Conservation (phyloP, 2,329 filamentous ascomycete species). For the Sordariomycetes sp. region DNA sequence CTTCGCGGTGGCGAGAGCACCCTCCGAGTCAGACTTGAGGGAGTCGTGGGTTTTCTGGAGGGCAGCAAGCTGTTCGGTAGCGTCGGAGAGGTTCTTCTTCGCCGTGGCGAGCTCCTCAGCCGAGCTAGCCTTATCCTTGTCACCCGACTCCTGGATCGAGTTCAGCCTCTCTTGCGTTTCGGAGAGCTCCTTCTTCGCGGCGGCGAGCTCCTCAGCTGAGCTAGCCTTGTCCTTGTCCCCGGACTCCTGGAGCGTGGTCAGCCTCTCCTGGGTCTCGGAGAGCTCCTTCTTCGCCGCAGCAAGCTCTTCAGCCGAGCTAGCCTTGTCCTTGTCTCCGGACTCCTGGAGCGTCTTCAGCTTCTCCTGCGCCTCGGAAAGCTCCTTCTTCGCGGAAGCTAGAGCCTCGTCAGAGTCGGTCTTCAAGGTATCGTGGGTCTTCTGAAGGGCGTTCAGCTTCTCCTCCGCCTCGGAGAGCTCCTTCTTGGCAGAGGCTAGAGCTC, state of each 20-base stretch:
- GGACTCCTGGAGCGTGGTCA: conserved; percentile 13
- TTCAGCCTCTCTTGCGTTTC: conserved; percentile 16
- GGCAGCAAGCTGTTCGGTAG: conserved; percentile 8
- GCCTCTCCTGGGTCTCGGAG: conserved; percentile 19
- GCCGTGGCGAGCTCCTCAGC: conserved; percentile 18
- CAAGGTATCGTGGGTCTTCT: conserved; percentile 13
- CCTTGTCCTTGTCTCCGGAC: conserved; percentile 13
- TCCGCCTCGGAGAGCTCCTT: conserved; percentile 8
- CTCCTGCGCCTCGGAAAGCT: conserved; percentile 19
- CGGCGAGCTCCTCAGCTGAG: conserved; percentile 14
- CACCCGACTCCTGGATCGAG: conserved; percentile 16
- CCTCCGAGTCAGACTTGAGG: conserved; percentile 12
- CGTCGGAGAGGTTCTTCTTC: conserved; percentile 11
- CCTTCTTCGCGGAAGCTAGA: conserved; percentile 19
- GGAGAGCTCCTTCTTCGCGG: conserved; percentile 17
- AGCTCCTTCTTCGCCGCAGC: conserved; percentile 20
- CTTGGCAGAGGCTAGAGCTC: conserved; percentile 15
- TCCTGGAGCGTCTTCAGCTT: conserved; percentile 12
- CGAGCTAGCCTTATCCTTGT: conserved; percentile 18
- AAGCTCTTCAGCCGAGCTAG: conserved; percentile 15
- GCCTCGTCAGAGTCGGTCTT: conserved; percentile 13
- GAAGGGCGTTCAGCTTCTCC: conserved; percentile 10
- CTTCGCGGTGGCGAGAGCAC: conserved; percentile 18
- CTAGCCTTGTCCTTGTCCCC: conserved; percentile 18
- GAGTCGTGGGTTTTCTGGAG: conserved; percentile 13